Evolutionary conservation across 208 protist genomes (phyloP), one percentile per base, ranked within the genome.

Genomic region (Trypanosomatidae sp.): DNA sequence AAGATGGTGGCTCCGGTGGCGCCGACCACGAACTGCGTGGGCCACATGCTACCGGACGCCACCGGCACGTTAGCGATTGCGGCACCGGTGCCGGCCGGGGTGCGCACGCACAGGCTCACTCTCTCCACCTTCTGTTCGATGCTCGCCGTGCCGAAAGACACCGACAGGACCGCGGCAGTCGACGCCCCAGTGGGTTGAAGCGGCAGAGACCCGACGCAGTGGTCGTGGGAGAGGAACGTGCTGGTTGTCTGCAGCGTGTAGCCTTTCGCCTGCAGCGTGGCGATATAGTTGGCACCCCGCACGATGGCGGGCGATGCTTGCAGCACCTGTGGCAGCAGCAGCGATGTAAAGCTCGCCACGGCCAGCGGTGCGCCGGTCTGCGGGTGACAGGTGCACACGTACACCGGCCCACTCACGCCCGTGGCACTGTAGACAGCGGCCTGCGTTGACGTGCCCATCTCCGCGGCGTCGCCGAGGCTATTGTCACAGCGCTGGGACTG

Each of bases 181-280:
- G 80, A 71, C 17, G 47, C 55, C 22, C 74, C 17, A n/a, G 50
- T 58, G n/a, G 68, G 86, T 6, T 66, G 76, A 15, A 85, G 53
- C 28, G 66, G 44, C 41, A 49, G 80, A 53, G 10, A 53, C 36
- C 36, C 36, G 36, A 39, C 36, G 69, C 85, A 89, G 39, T 30
- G 36, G 73, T 85, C 74, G 25, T n/a, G 60, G 5, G 88, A 90
- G 9, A 93, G 69, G 64, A 81, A 93, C 36, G 90, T 77, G 12
- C 69, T 65, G 66, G 85, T 83, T 33, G 74, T 74, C 52, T 13
- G 41, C 25, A 50, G 73, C 65, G 68, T 62, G 73, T 86, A 90
- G 33, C 74, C 79, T 0, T 58, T 6, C 55, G 84, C 74, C 33
- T 74, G 74, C 39, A 92, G 69, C 22, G 76, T 90, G 66, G 79